phyloP scores from a whole-genome alignment of 2,329 filamentous ascomycete species.

The Curvularia sp. region DNA sequence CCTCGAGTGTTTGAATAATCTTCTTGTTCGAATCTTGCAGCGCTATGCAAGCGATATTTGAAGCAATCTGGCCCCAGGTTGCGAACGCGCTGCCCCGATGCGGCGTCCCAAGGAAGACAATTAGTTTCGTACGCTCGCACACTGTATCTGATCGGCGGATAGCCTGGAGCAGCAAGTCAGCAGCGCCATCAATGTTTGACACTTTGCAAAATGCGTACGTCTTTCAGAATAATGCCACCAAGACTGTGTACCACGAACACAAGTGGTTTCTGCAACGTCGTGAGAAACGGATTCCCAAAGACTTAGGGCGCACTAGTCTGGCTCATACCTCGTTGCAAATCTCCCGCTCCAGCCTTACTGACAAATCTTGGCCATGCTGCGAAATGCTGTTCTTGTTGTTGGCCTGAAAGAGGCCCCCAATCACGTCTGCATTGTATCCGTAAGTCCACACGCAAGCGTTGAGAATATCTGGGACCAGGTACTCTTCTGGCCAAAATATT shows the following conservation, averaged over 20 bases:
- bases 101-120: conserved; percentile 54
- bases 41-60: conserved; percentile 41
- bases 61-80: conserved; percentile 46
- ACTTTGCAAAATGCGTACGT: background rate
- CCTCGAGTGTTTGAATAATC: conserved; percentile 35
- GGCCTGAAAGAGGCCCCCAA: conserved; percentile 47
- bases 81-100: conserved; percentile 48
- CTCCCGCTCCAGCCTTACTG: conserved; percentile 41
- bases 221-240: background rate
- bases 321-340: conserved; percentile 40
- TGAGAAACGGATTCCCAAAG: background rate
- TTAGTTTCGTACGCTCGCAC: conserved; percentile 38
- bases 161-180: conserved; percentile 30
- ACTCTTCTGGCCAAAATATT: conserved; percentile 43
- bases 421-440: conserved; percentile 52
- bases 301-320: background rate
- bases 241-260: background rate
- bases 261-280: background rate
- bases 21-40: conserved; percentile 7
- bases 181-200: background rate
- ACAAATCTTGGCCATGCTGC: conserved; percentile 42
- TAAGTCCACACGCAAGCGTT: conserved; percentile 53
- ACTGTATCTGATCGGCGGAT: conserved; percentile 40
- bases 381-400: conserved; percentile 34
- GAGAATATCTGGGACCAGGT: conserved; percentile 48